A percentile compares a stretch with the other conserved stretches of the same genome.
phyloP scores from a whole-genome alignment of 1,284 basidiomycete species.

The Xerocomus subilludens region DNA sequence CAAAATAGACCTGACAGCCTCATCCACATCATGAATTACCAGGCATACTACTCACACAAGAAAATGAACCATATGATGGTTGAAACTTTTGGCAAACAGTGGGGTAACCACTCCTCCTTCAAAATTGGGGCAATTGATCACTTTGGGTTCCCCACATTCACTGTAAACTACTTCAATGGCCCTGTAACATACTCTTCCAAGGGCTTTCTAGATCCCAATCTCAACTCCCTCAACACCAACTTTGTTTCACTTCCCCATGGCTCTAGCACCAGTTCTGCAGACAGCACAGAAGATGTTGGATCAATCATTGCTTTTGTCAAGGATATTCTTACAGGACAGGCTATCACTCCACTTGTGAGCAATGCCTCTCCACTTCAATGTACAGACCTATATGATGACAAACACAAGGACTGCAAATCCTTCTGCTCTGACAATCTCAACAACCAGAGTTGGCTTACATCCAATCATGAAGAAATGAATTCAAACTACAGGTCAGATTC shows the following conservation, averaged over 20 bases:
- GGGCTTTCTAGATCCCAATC: conserved; percentile 88
- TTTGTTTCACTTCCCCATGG: too few species aligned
- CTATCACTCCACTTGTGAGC: conserved; percentile 85
- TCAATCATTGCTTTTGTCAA: conserved; percentile 38
- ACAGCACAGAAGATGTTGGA: too few species aligned
- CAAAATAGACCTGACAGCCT: conserved; percentile 91
- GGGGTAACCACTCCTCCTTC: conserved; percentile 94
- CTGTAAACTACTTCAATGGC: conserved; percentile 91
- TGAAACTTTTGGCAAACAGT: conserved; percentile 93
- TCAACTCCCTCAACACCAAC: conserved; percentile 65
- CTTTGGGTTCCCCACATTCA: conserved; percentile 88
- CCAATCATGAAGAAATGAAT: too few species aligned
- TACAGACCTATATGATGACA: conserved; percentile 70
- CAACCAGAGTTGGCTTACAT: conserved; percentile 73
- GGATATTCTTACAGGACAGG: conserved; percentile 82
- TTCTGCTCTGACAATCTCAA: conserved; percentile 82
- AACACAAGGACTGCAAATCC: conserved; percentile 82
- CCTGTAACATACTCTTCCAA: conserved; percentile 93
- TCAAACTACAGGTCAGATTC: too few species aligned
- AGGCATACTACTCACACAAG: conserved; percentile 85
- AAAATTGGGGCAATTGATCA: conserved; percentile 81
- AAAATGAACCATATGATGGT: conserved; percentile 96
- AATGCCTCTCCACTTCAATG: conserved; percentile 82
- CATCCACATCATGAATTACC: conserved; percentile 98
- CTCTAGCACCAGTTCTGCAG: too few species aligned